Evolutionary conservation across 768 basidiomycete genomes (phyloP).

Genomic region (Pulveroboletus sp.): DNA sequence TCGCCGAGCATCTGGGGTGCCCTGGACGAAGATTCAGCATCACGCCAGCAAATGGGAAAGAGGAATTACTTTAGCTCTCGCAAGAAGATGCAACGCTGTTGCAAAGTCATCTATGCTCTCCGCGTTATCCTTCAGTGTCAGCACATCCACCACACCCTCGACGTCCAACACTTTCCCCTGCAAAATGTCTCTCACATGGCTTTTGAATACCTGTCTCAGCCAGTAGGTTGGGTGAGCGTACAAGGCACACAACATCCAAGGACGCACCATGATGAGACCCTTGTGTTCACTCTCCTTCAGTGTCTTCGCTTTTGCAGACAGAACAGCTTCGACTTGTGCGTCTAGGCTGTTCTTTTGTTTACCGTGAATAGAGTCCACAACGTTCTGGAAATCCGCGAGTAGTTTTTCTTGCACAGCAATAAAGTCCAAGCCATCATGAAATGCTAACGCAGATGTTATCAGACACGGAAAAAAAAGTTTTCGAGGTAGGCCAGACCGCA

Average conservation of each 20-base stretch:
- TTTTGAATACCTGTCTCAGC: conserved; percentile 59
- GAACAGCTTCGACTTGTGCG: conserved; percentile 61
- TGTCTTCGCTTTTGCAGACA: conserved; percentile 50
- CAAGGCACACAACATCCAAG: background rate
- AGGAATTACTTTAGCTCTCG: conserved; percentile 45
- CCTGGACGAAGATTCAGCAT: conserved; percentile 37
- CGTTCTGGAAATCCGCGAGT: conserved; percentile 55
- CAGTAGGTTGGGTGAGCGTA: background rate
- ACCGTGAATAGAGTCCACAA: conserved; percentile 46
- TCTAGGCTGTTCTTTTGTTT: conserved; percentile 62
- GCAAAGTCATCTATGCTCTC: conserved; percentile 60
- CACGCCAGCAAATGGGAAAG: background rate
- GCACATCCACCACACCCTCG: conserved; percentile 80
- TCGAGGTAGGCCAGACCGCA: conserved; percentile 24
- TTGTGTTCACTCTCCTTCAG: conserved; percentile 39
- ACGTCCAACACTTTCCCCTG: conserved; percentile 71
- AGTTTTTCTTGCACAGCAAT: conserved; percentile 80
- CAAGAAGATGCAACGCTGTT: conserved; percentile 65
- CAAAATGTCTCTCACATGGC: conserved; percentile 62
- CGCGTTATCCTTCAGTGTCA: conserved; percentile 81
- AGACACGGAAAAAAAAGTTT: background rate
- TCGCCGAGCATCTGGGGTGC: conserved; percentile 67
- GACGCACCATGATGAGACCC: conserved; percentile 43
- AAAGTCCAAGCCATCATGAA: conserved; percentile 87
- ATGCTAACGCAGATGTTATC: conserved; percentile 44